Conservation (phyloP, 441 rosid genomes). For the Erysimum cheiri region DNA sequence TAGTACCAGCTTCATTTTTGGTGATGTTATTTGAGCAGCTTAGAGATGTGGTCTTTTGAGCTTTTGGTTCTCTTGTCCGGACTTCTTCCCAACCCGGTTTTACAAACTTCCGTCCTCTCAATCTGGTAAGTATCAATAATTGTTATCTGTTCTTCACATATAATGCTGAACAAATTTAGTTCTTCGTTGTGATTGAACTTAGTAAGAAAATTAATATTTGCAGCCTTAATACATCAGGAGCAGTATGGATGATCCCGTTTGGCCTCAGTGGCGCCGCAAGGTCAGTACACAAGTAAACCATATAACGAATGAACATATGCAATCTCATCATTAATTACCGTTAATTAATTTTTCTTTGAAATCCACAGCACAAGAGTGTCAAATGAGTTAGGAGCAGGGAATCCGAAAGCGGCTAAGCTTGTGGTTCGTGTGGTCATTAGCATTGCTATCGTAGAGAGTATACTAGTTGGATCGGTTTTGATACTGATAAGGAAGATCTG, state of each 20-base stretch:
- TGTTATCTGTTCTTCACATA: background rate
- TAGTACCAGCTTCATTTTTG: slow-evolving; percentile 10
- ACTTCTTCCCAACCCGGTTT: slow-evolving; percentile 70
- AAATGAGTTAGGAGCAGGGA: slow-evolving; percentile 78
- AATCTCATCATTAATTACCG: too few species aligned
- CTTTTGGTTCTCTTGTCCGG: slow-evolving; percentile 71
- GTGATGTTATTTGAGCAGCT: slow-evolving; percentile 48
- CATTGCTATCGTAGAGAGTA: slow-evolving; percentile 48
- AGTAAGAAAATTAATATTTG: background rate
- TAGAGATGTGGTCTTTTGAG: slow-evolving; percentile 85
- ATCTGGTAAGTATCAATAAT: slow-evolving; percentile 48
- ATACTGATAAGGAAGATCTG: slow-evolving; percentile 57
- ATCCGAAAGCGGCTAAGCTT: slow-evolving; percentile 53
- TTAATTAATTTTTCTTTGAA: background rate
- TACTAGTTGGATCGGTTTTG: slow-evolving; percentile 52
- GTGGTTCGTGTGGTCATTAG: slow-evolving; percentile 53
- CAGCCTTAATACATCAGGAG: slow-evolving; percentile 66
- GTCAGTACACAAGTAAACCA: slow-evolving; percentile 37
- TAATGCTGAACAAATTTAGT: background rate
- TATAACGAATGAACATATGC: background rate
- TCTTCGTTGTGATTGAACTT: background rate
- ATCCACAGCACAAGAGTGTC: slow-evolving; percentile 72
- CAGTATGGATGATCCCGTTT: slow-evolving; percentile 74
- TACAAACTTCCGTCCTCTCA: slow-evolving; percentile 74
- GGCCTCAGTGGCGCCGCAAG: slow-evolving; percentile 82